A percentile compares a stretch with the other conserved stretches of the same genome.
phyloP scores from a whole-genome alignment of 2,329 filamentous ascomycete genomes.

The Fusarium lateritium region DNA sequence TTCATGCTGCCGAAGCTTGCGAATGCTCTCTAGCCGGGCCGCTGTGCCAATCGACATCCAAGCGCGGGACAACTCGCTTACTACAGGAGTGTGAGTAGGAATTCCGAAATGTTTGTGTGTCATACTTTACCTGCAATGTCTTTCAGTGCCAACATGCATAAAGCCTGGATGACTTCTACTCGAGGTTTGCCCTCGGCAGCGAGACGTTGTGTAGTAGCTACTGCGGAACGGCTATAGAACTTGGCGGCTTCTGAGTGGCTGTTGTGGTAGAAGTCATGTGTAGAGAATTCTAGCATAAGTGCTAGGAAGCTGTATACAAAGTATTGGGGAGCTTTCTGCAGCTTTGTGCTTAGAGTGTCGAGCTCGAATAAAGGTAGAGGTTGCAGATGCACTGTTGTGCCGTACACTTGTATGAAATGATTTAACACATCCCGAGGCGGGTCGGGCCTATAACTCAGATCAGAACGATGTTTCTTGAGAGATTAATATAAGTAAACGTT shows the following conservation, averaged over 20 bases:
- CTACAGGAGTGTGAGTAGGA: neutral
- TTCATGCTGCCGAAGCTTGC: neutral
- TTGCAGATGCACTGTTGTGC: constrained; percentile 9
- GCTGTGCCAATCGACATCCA: constrained; percentile 22
- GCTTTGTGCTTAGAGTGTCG: neutral
- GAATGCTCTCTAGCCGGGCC: neutral
- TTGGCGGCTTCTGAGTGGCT: neutral
- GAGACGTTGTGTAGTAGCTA: neutral
- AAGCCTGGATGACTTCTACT: neutral
- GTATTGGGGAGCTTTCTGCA: neutral
- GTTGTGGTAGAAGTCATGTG: neutral
- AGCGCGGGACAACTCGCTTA: constrained; percentile 1
- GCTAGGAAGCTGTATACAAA: constrained; percentile 5
- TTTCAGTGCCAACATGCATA: constrained; percentile 2
- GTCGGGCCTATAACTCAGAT: fast-evolving
- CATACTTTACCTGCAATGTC: neutral
- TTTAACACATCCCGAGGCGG: neutral
- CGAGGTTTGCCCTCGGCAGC: constrained; percentile 6
- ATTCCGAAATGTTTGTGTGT: fast-evolving
- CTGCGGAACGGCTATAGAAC: constrained; percentile 10
- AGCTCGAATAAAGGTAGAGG: constrained; percentile 16
- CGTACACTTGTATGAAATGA: neutral
- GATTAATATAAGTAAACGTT: neutral
- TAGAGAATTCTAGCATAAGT: constrained; percentile 8
- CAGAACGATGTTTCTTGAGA: fast-evolving